Base-by-base conservation (phyloP, 2,329 filamentous ascomycete species). In the Thelonectria olida region DNA sequence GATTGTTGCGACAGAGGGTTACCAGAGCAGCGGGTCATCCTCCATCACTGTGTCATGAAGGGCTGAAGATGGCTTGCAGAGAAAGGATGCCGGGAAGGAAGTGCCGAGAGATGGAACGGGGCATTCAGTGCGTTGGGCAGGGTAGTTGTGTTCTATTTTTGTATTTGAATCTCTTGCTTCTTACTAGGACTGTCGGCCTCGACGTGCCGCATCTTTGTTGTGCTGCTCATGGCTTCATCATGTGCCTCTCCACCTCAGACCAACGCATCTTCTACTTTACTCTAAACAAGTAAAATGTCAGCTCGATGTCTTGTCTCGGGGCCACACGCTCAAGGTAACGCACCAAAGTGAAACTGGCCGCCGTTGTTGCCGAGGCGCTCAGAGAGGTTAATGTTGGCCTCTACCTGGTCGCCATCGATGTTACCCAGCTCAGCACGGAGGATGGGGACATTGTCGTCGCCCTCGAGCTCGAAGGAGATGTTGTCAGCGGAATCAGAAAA, bases 1-100 rank as follows among this genome's bases (percentile, higher is more conserved):
- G 77, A 84, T 87, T 62, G 74, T 86, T 19, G 84, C 84, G 13
- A 83, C 82, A 1, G 84, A 86, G 73, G 84, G 82, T 4, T 85
- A 85, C 73, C 74, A 77, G 62, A 84, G 82, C 74, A 79, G 76
- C 61, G 84, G 84, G 1, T 77, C 74, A 51, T 77, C 83, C 41
- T 74, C 67, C 48, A 84, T 85, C 61, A 84, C 78, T 51, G 81
- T 84, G 38, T 31, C 27, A 19, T 60, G 20, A 54, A 8, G n/a
- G 2, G 17, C n/a, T n/a, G 12, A 13, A 34, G 31, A 34, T 34
- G 31, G 7, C 4, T 15, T n/a, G n/a, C n/a, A n/a, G n/a, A n/a
- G n/a, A n/a, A n/a, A n/a, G n/a, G n/a, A n/a, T n/a, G n/a, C n/a
- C n/a, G n/a, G n/a, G n/a, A n/a, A n/a, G n/a, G n/a, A n/a, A n/a